These are phyloP conservation scores for Pseudogymnoascus sp. DNA, from an alignment of 2,329 filamentous ascomycete species.

Conservation along the genomic window DNA sequence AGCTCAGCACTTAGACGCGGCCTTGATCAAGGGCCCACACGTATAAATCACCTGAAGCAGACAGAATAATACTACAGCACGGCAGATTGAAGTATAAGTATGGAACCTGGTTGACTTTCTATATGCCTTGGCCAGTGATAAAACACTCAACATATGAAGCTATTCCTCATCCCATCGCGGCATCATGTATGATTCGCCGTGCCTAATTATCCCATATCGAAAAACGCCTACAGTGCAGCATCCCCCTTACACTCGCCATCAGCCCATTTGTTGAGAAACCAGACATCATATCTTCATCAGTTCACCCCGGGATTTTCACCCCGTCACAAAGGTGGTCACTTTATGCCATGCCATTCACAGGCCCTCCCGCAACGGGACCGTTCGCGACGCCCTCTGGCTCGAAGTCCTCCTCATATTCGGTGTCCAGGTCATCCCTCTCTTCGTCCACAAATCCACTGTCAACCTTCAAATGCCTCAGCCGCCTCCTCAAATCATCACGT, in stretches of 20 bases:
- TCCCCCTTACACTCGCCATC: background rate
- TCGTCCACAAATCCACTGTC: slow-evolving; percentile 74
- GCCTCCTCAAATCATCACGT: slow-evolving; percentile 71
- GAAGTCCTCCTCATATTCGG: background rate
- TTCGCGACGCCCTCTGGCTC: background rate
- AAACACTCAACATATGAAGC: slow-evolving; percentile 4
- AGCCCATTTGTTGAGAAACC: slow-evolving; percentile 5
- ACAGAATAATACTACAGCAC: background rate
- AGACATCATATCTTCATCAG: slow-evolving; percentile 5
- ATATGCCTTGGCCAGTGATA: background rate
- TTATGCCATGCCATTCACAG: slow-evolving; percentile 2
- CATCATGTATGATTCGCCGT: background rate
- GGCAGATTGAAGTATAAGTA: background rate
- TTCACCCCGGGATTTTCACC: background rate
- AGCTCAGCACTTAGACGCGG: background rate
- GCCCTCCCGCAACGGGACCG: background rate
- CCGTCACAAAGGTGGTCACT: background rate
- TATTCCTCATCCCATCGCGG: background rate
- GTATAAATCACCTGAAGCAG: background rate
- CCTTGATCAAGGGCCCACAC: background rate
- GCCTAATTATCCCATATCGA: background rate
- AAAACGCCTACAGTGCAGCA: slow-evolving; percentile 7
- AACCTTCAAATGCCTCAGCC: slow-evolving; percentile 61
- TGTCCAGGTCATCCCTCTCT: slow-evolving; percentile 24
- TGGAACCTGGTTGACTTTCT: background rate